Base-by-base conservation (phyloP, 208 protist species). In the Leishmania tropica region DNA sequence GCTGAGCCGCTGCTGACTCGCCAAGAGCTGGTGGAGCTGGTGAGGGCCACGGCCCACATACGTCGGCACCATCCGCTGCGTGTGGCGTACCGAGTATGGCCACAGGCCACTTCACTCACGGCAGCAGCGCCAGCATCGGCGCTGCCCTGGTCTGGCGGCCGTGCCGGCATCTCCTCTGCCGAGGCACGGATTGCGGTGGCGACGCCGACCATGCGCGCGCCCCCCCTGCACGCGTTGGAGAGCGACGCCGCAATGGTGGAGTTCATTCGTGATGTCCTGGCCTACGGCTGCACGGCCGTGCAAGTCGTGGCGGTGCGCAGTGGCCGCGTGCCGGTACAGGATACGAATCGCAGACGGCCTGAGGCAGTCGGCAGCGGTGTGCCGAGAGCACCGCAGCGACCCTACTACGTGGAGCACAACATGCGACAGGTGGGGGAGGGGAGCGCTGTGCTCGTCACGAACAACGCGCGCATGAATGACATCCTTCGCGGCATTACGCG, bases 31-130 rank as follows among this genome's bases (percentile, higher is more conserved):
- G 64, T 85, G 1, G 80, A 85, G 78, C 70, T 92, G 19, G 83
- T 92, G 28, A 78, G 84, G 1, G 68, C 65, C 3, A 78, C 81
- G 1, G 78, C 84, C 28, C 77, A 78, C n/a, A 42, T 88, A 28
- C 83, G 82, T 13, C 73, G 79, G 15, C 82, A 89, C 70, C 72
- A 74, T 51, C 42, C 47, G 15, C 56, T 92, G 37, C 88, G 88
- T 56, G 72, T 92, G n/a, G 84, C 86, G 24, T 92, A 92, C 78
- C 88, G 86, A 62, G 76, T 92, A 1, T 81, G 78, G 62, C 64
- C 81, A 42, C 68, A 74, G 31, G 58, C 65, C 40, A 51, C 51
- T 4, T 31, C 47, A 11, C 45, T 64, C 3, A 53, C 48, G 17
- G 73, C 31, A 62, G 47, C 51, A 76, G 73, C 53, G 40, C 75